A percentile compares a stretch with the other conserved stretches of the same genome.
Conservation (phyloP, 805 yeast genomes). For the Ogataea trehalophila region DNA sequence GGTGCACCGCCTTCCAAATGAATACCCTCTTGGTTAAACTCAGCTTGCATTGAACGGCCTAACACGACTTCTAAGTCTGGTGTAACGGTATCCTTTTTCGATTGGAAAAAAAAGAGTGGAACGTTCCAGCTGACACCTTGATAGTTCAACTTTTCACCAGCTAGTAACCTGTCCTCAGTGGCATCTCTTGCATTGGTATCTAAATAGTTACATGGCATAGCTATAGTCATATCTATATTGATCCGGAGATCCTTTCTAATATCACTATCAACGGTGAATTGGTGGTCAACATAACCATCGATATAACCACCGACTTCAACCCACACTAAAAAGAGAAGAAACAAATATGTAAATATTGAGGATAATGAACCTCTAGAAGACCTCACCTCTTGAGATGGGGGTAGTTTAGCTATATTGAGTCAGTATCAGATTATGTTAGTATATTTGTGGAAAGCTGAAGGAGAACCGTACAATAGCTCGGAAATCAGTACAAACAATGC, state of each 20-base stretch:
- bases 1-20: conserved; percentile 51
- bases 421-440: not conserved
- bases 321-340: conserved; percentile 69
- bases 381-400: conserved; percentile 64
- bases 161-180: conserved; percentile 73
- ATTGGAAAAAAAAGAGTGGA: conserved; percentile 45
- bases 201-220: conserved; percentile 75
- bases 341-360: conserved; percentile 57
- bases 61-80: conserved; percentile 66
- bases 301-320: conserved; percentile 78
- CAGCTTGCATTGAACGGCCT: conserved; percentile 62
- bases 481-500: not conserved
- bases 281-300: conserved; percentile 77
- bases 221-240: conserved; percentile 75
- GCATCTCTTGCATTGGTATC: conserved; percentile 74
- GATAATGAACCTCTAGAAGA: conserved; percentile 75
- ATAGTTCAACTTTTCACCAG: conserved; percentile 67
- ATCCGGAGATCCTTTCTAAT: conserved; percentile 56
- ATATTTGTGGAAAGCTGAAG: no score
- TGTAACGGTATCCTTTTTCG: conserved; percentile 40
- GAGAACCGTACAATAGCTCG: no score
- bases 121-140: conserved; percentile 58
- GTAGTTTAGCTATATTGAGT: conserved; percentile 51
- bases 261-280: conserved; percentile 65
- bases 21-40: conserved; percentile 44